These are phyloP conservation scores for Arabidopsis lyrata DNA, from an alignment of 441 rosid species.

Conservation along the genomic window DNA sequence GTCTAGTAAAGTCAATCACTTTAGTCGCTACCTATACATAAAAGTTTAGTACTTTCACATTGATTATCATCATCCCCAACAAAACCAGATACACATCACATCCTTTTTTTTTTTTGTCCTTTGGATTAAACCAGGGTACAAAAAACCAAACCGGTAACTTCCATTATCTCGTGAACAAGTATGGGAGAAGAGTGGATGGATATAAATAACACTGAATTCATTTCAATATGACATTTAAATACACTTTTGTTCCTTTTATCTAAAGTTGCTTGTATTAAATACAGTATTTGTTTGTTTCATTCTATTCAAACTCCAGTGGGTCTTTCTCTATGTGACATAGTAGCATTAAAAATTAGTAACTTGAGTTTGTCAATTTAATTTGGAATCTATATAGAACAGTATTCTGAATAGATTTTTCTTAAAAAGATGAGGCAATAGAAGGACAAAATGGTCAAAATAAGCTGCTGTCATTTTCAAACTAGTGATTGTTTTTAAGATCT, in stretches of 20 bases:
- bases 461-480: slow-evolving; percentile 48
- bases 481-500: slow-evolving; percentile 46
- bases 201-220: slow-evolving; percentile 50
- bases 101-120: background rate
- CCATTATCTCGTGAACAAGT: slow-evolving; percentile 52
- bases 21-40: slow-evolving; percentile 34
- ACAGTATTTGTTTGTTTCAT: background rate
- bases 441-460: slow-evolving; percentile 37
- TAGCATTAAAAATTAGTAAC: background rate
- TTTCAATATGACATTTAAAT: background rate
- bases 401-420: slow-evolving; percentile 13
- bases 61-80: slow-evolving; percentile 33
- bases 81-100: slow-evolving; percentile 16
- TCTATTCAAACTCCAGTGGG: slow-evolving; percentile 6
- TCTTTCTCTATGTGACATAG: background rate
- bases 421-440: slow-evolving; percentile 38
- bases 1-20: slow-evolving; percentile 37
- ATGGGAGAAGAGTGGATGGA: slow-evolving; percentile 81
- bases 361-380: slow-evolving; percentile 22
- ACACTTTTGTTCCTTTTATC: background rate
- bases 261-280: background rate
- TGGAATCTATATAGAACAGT: slow-evolving; percentile 24
- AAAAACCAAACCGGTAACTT: slow-evolving; percentile 4
- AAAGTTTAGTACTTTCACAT: slow-evolving; percentile 33
- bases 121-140: background rate